Base-by-base conservation (phyloP, 768 basidiomycete genomes). In the Boletales sp. region DNA sequence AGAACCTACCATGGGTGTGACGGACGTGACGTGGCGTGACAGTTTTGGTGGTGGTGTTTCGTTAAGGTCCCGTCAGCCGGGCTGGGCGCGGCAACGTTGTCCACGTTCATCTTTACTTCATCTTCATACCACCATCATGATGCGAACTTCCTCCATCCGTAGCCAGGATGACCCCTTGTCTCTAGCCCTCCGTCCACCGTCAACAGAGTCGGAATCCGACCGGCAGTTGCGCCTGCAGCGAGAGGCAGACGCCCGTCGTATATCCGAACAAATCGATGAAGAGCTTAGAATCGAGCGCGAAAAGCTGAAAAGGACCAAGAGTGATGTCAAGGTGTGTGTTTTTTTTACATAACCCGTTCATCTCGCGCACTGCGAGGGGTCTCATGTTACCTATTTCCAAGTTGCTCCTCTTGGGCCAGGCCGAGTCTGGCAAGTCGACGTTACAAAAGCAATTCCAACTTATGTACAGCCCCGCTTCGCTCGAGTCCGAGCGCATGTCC, bases 201-300 rank as follows among this genome's bases (percentile, higher is more conserved):
- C 72, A 15, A 64, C 77, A 21, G 90, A 92, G 72, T 81, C 84
- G 0, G 83, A 84, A 2, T 62, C 70, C 0, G 83, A 91, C 63
- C 82, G 86, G 42, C 71, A 73, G 42, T 55, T 67, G 31, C 80
- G 90, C 49, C 77, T 90, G 15, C 70, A 76, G 53, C 65, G 73
- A 33, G 90, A 92, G 69, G 81, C 81, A 0, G 85, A 90, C 54
- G 87, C 89, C 3, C 85, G 83, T 64, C 79, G 81, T 42, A 72
- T 86, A 52, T 90, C 86, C 42, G 89, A 92, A 53, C 78, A 78
- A 65, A 92, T 92, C 59, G 90, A 92, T 68, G 88, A 90, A 61
- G 80, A 88, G 58, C 74, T 92, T 46, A 80, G 81, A 56, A 70
- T 73, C 51, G 90, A 92, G 60, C 77, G 81, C 49, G 85, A 86